Evolutionary conservation across 352 stramenopile genomes (phyloP), one percentile per base, ranked within the genome.

Genomic region (Phytophthora chlamydospora): DNA sequence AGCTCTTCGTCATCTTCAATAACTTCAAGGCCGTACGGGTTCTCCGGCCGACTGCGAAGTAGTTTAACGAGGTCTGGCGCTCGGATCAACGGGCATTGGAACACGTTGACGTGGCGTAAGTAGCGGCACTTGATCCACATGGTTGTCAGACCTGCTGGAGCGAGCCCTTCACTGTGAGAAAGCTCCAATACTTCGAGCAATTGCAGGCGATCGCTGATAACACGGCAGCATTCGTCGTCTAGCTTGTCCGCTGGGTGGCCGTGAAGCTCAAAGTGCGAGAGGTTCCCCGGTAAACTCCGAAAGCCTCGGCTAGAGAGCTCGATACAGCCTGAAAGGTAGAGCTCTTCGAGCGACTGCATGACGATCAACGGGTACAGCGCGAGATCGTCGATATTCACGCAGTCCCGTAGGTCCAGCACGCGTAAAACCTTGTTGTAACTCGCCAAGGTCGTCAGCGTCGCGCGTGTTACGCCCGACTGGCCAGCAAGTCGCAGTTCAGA

Each of bases 291-390:
- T 8, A 92, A 52, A 62, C 62, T 90, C 11, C 58, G 46, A 12
- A 91, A 46, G 3, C 81, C 81, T 3, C 60, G 66, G 4, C 56
- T 60, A 0, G 76, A 80, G 14, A 87, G 42, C 16, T 49, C 27
- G 2, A 6, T 12, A 13, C 68, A 80, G 1, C 80, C 68, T 17
- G 66, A 85, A n/a, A 91, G 59, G 3, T 58, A 63, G 4, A 92
- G 61, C 11, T 83, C 58, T 38, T 76, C 21, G 0, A 93, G 46
- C 4, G 81, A 85, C 43, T 75, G 66, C 68, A 91, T 85, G 24
- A 90, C 78, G 1, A 79, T 27, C 10, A 93, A 40, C 27, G 83
- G 76, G 21, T 87, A 93, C 13, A 93, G 38, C 4, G 79, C 62
- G 8, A 93, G 55, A 32, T 93, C 80, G 33, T 91, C 83, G 0